Conservation (phyloP, 2,329 filamentous ascomycete species). For the Thelonectria blattea region DNA sequence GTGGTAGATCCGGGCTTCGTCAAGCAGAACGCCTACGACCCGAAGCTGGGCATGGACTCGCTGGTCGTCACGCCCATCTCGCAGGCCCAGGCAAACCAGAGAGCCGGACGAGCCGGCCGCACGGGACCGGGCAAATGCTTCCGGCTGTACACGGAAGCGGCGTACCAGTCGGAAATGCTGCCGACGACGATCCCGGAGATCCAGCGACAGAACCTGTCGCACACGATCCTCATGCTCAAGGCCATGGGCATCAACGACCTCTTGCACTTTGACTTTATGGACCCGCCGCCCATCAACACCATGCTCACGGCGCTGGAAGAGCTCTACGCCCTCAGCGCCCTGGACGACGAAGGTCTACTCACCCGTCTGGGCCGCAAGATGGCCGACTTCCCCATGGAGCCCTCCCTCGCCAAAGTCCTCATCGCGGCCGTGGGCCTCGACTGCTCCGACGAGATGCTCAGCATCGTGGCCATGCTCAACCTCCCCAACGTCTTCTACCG, state of each 20-base stretch:
- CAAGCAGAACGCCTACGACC: constrained; percentile 96
- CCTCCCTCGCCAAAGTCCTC: constrained; percentile 85
- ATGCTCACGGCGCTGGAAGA: constrained; percentile 97
- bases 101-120: constrained; percentile 88
- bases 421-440: constrained; percentile 86
- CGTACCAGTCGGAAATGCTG: constrained; percentile 96
- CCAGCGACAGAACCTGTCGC: constrained; percentile 88
- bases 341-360: constrained; percentile 93
- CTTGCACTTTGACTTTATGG: constrained; percentile 98
- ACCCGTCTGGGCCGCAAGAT: constrained; percentile 94
- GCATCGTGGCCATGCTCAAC: constrained; percentile 93
- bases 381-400: constrained; percentile 99
- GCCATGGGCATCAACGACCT: constrained; percentile 99
- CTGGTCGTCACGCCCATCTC: constrained; percentile 95
- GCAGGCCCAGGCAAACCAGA: constrained; percentile 94
- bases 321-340: constrained; percentile 85
- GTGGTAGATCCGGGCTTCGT: constrained; percentile 97
- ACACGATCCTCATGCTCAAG: constrained; percentile 96
- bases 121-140: constrained; percentile 97
- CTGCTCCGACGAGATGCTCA: constrained; percentile 93
- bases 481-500: constrained; percentile 89
- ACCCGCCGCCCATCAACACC: constrained; percentile 94
- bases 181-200: constrained; percentile 97
- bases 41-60: constrained; percentile 97
- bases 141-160: constrained; percentile 91